Evolutionary conservation across 805 yeast genomes (phyloP).

Genomic region (Starmerella gropengiesseri): DNA sequence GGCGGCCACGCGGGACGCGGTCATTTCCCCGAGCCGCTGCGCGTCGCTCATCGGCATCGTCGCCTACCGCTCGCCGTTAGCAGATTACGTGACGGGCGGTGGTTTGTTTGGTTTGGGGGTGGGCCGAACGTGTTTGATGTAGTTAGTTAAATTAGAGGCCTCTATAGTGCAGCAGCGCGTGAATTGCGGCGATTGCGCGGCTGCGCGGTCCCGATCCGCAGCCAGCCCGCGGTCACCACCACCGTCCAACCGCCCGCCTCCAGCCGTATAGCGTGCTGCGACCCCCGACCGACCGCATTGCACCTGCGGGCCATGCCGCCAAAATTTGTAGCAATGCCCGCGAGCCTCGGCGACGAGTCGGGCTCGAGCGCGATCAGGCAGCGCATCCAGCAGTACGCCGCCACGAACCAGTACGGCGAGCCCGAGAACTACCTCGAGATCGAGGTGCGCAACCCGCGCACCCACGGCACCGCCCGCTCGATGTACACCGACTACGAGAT

Average conservation of each 20-base stretch:
- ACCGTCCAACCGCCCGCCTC: too few relatives aligned
- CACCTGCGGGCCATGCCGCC: constrained; percentile 21
- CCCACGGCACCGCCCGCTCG: constrained; percentile 51
- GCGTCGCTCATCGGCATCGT: not conserved
- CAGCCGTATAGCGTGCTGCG: not conserved
- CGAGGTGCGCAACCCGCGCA: constrained; percentile 72
- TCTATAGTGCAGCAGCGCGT: too few relatives aligned
- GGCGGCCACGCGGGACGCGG: constrained; percentile 1
- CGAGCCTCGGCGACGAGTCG: constrained; percentile 17
- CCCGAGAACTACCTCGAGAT: constrained; percentile 91
- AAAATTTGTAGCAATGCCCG: constrained; percentile 28
- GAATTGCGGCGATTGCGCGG: too few relatives aligned
- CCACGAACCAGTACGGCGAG: constrained; percentile 75
- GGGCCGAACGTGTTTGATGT: too few relatives aligned
- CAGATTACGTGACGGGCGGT: constrained; percentile 4
- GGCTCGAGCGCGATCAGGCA: not conserved
- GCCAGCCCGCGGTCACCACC: too few relatives aligned
- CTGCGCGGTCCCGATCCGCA: too few relatives aligned
- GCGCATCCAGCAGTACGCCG: not conserved
- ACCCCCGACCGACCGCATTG: not conserved
- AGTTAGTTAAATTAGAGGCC: too few relatives aligned
- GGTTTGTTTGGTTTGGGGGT: too few relatives aligned
- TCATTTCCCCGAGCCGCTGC: not conserved
- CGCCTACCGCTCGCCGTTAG: not conserved
- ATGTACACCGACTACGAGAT: constrained; percentile 90